Evolutionary conservation across 2,329 filamentous ascomycete genomes (phyloP), one percentile per base, ranked within the genome.

Genomic region (Corynespora cassiicola): DNA sequence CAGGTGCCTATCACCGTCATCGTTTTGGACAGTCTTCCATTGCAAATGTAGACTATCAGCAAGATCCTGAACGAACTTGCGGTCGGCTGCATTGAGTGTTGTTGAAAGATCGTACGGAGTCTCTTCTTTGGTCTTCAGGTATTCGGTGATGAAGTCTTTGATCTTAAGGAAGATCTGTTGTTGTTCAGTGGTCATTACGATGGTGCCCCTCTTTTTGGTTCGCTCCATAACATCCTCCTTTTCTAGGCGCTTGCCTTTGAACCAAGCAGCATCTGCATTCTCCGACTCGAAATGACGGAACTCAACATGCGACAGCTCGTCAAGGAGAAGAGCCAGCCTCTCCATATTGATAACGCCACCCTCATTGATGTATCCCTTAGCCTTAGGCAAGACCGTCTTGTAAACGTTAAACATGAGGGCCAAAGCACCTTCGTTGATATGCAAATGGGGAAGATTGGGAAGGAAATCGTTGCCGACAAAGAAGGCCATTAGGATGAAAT

Each of bases 401-500:
- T 99, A 99, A 44, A 96, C 84, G 63, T 87, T 87, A 69, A 99
- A 99, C 94, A 99, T 99, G 63, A 94, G 86, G 16, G 92, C 89
- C 69, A 99, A 75, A 15, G 95, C 94, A 51, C 94, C 95, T 71
- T 99, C 95, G 70, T 99, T 99, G 71, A 99, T 99, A 71, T 99
- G 94, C 51, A 99, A 74, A 62, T 95, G 89, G 5, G 95, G 95
- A 42, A 99, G 78, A 71, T 99, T 96, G 3, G 94, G 94, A 68
- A 99, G 80, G 74, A 99, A 99, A 80, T 99, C 94, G 71, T 99
- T 99, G 65, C 94, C 94, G 59, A 99, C 90, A 69, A 99, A 99
- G 75, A 99, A 99, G 31, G 91, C 92, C 90, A 99, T 96, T 45
- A 99, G 81, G 65, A 99, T 97, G 70, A 99, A 99, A 76, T 99